Conservation (phyloP, 2,329 filamentous ascomycete genomes). For the Exophiala bonariae region DNA sequence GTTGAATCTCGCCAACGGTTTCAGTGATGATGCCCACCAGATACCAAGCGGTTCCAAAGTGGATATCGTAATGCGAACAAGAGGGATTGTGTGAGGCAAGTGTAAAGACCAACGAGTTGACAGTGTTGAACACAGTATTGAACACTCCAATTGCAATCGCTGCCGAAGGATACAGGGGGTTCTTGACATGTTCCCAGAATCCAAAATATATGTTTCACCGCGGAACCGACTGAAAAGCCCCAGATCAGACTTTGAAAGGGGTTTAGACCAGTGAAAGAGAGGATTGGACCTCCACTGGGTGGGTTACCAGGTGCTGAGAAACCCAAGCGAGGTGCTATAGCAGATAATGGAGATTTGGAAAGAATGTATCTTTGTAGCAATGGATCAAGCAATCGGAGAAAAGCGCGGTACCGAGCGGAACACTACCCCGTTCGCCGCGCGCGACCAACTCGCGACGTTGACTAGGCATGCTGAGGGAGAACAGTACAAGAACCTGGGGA, state of each 20-base stretch:
- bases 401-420: slow-evolving; percentile 15
- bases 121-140: slow-evolving; percentile 57
- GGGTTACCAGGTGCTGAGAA: slow-evolving; percentile 3
- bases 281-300: slow-evolving; percentile 8
- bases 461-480: no score
- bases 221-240: slow-evolving; percentile 17
- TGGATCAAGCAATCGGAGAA: slow-evolving; percentile 19
- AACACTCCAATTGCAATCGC: slow-evolving; percentile 50
- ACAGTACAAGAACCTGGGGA: no score
- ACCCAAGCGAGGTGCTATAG: no score
- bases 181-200: slow-evolving; percentile 9
- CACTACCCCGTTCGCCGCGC: no score
- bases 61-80: slow-evolving; percentile 32
- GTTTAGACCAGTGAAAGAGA: slow-evolving; percentile 10
- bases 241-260: slow-evolving; percentile 21
- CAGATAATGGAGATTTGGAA: no score
- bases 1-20: slow-evolving; percentile 58
- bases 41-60: slow-evolving; percentile 54
- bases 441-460: no score
- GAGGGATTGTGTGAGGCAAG: slow-evolving; percentile 35
- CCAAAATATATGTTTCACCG: slow-evolving; percentile 24
- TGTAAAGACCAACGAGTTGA: slow-evolving; percentile 57
- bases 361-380: slow-evolving; percentile 17
- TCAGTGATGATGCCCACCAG: slow-evolving; percentile 55
- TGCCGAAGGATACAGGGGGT: slow-evolving; percentile 27